A percentile compares a stretch with the other conserved stretches of the same genome.
Evolutionary conservation across 2,329 filamentous ascomycete species (phyloP).

Genomic region (Aspergillus transmontanensis): DNA sequence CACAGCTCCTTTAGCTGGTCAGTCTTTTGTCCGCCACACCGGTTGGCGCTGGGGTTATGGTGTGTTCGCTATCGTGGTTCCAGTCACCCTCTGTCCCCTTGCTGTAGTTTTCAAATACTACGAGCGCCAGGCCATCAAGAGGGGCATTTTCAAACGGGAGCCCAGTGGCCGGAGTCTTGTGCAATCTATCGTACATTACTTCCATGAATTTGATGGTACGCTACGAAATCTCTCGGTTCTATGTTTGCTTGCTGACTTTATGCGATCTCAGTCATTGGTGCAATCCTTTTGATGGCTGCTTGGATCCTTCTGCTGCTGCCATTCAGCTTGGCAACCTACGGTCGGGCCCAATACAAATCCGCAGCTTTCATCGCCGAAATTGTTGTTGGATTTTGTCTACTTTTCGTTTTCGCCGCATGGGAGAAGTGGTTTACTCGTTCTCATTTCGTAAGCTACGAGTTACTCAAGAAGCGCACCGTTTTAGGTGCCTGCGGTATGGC

Average conservation of each 20-base stretch:
- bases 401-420: constrained; percentile 58
- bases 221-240: neutral
- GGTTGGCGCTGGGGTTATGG: constrained; percentile 68
- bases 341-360: constrained; percentile 46
- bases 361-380: constrained; percentile 54
- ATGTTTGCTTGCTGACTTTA: neutral
- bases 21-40: constrained; percentile 50
- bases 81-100: constrained; percentile 58
- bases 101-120: constrained; percentile 58
- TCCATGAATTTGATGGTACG: constrained; percentile 63
- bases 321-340: constrained; percentile 57
- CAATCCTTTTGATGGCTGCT: constrained; percentile 61
- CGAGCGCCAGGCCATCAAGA: constrained; percentile 58
- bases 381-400: constrained; percentile 55
- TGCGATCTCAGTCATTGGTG: constrained; percentile 22
- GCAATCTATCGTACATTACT: constrained; percentile 56
- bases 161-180: constrained; percentile 49
- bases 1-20: constrained; percentile 55
- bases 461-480: constrained; percentile 54
- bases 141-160: constrained; percentile 52
- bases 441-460: constrained; percentile 58
- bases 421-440: constrained; percentile 56
- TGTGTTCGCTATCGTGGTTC: constrained; percentile 62
- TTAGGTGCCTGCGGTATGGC: constrained; percentile 55
- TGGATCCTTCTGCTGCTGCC: constrained; percentile 68